Conservation (phyloP, 2,329 filamentous ascomycete species). For the Fusarium sp. region DNA sequence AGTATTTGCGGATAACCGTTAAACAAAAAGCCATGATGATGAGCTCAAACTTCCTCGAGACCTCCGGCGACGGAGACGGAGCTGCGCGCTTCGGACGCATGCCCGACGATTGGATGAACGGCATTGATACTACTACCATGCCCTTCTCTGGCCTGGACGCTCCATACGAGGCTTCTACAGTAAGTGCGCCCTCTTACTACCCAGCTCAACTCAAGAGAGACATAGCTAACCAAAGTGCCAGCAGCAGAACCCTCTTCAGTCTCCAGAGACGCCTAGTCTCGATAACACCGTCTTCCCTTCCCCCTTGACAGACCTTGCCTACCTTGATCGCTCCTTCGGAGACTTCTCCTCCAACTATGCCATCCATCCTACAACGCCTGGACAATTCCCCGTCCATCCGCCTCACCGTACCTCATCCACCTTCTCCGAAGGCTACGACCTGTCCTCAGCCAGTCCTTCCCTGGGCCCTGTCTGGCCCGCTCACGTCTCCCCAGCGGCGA, state of each 20-base stretch:
- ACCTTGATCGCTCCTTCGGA: constrained; percentile 40
- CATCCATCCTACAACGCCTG: constrained; percentile 30
- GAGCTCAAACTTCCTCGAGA: constrained; percentile 42
- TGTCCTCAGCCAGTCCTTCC: constrained; percentile 32
- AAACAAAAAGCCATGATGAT: constrained; percentile 41
- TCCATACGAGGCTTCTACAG: constrained; percentile 39
- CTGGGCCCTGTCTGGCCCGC: constrained; percentile 37
- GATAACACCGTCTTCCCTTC: constrained; percentile 44
- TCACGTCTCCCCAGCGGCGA: constrained; percentile 38
- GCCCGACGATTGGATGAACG: constrained; percentile 37
- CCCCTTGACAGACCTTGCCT: constrained; percentile 40
- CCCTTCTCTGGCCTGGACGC: constrained; percentile 36
- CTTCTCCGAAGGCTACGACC: constrained; percentile 39
- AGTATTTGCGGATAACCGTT: constrained; percentile 42
- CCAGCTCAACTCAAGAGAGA: background rate
- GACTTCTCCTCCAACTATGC: constrained; percentile 39
- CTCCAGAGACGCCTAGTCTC: constrained; percentile 41
- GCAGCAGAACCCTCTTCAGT: constrained; percentile 38
- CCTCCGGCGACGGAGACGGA: constrained; percentile 28
- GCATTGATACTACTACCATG: constrained; percentile 36
- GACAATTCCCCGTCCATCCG: constrained; percentile 33
- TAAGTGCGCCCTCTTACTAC: constrained; percentile 9
- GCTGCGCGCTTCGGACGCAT: constrained; percentile 21
- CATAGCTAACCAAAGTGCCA: constrained; percentile 1
- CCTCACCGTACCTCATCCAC: constrained; percentile 32